Evolutionary conservation across 2,329 filamentous ascomycete genomes (phyloP).

Genomic region (Ceratocystis ficicola): DNA sequence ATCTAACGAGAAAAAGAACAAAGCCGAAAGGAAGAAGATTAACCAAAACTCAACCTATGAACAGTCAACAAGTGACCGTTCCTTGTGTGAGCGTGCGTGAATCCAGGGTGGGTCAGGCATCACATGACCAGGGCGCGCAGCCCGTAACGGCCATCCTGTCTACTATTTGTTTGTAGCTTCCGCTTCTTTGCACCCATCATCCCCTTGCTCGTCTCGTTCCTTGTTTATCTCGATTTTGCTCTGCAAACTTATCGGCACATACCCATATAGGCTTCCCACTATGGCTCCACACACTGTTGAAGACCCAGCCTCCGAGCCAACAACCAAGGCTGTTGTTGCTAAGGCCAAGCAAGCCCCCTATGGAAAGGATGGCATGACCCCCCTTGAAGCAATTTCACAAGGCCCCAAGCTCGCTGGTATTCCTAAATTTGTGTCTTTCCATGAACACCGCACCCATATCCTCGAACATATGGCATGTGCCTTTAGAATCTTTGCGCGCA

Average conservation of each 20-base stretch:
- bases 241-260: neutral
- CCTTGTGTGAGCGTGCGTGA: too few relatives aligned
- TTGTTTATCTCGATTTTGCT: too few relatives aligned
- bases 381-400: conserved; percentile 19
- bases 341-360: neutral
- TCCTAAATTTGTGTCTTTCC: conserved; percentile 22
- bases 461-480: conserved; percentile 36
- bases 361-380: conserved; percentile 19
- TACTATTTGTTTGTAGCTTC: too few relatives aligned
- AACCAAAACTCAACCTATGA: too few relatives aligned
- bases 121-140: too few relatives aligned
- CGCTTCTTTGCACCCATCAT: too few relatives aligned
- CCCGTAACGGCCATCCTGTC: too few relatives aligned
- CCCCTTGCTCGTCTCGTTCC: too few relatives aligned
- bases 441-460: conserved; percentile 29
- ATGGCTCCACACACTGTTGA: conserved; percentile 2
- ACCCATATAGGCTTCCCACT: neutral
- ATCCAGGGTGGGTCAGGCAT: too few relatives aligned
- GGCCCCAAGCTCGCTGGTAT: conserved; percentile 17
- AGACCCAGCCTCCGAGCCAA: neutral
- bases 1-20: too few relatives aligned
- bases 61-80: too few relatives aligned
- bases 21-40: too few relatives aligned
- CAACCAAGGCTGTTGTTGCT: neutral
- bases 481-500: conserved; percentile 37